Conservation (phyloP, 2,329 filamentous ascomycete species). For the Arachnomyces sp. region DNA sequence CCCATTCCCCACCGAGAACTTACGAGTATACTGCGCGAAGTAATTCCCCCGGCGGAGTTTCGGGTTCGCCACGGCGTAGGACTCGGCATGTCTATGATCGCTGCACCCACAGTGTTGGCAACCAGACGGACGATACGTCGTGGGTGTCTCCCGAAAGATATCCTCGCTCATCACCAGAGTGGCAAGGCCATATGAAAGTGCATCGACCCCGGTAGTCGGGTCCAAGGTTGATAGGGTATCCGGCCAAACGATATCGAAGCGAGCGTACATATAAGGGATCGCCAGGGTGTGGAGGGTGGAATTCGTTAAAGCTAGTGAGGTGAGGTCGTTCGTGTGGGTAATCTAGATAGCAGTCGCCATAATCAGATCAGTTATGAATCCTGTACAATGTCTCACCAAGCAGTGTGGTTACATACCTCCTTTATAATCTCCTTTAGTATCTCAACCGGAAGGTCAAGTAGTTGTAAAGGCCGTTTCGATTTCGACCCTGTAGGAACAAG, state of each 20-base stretch:
- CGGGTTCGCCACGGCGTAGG: slow-evolving; percentile 1
- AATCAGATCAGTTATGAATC: background rate
- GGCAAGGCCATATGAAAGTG: slow-evolving; percentile 71
- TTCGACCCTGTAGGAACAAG: slow-evolving; percentile 50
- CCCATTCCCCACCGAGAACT: slow-evolving; percentile 79
- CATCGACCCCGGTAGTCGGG: slow-evolving; percentile 66
- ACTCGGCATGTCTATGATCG: slow-evolving; percentile 2
- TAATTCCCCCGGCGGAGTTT: slow-evolving; percentile 55
- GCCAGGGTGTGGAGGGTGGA: slow-evolving; percentile 67
- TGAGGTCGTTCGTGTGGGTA: slow-evolving; percentile 73
- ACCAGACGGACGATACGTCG: slow-evolving; percentile 21
- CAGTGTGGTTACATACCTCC: slow-evolving; percentile 48
- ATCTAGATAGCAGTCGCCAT: slow-evolving; percentile 42
- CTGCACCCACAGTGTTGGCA: slow-evolving; percentile 27
- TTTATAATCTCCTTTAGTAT: slow-evolving; percentile 70
- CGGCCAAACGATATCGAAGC: slow-evolving; percentile 84
- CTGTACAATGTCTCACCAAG: background rate
- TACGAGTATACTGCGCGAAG: slow-evolving; percentile 69
- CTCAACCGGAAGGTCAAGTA: slow-evolving; percentile 70
- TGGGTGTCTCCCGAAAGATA: slow-evolving; percentile 46
- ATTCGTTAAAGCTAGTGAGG: slow-evolving; percentile 67
- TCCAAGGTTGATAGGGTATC: slow-evolving; percentile 57
- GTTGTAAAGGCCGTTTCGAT: slow-evolving; percentile 47
- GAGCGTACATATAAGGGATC: slow-evolving; percentile 71
- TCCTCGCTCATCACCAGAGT: slow-evolving; percentile 68